Evolutionary conservation across 1,284 basidiomycete species (phyloP), one percentile per base, ranked within the genome.

Genomic region (Quambalaria eucalypti): DNA sequence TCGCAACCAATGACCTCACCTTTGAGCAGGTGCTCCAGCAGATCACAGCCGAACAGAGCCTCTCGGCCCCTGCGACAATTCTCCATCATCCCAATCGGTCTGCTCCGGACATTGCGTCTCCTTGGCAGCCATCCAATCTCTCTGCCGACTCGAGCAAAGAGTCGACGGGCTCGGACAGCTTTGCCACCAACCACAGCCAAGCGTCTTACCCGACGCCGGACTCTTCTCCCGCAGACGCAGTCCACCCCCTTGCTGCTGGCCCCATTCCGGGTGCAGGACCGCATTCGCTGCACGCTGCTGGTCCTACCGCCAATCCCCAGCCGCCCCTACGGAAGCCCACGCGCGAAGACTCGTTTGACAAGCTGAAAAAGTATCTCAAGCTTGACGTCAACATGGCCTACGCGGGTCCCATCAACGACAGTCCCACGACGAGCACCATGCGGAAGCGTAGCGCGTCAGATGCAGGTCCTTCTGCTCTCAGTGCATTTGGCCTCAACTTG

Each of bases 371-470:
- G 31, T 68, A 64, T 47, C 47, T 68, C 30, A 57, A 62, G 19
- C 57, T 68, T 1, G 66, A 68, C 31, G 66, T 68, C 26, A 64
- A 68, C 48, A 68, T 68, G 64, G 66, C 64, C 50, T 68, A 64
- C 39, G 56, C 58, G 42, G 55, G 47, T 26, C 55, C 57, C 44
- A 64, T n/a, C 9, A 48, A 57, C 52, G 64, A 68, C 25, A 62
- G 59, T 12, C 61, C 61, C 2, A 64, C 64, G 8, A 52, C 58
- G 26, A 58, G 57, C 25, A 39, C 16, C 5, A 28, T 42, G 51
- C 59, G 66, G 16, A 68, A 66, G 30, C 54, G 66, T 9, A 55
- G 64, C 55, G 65, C 60, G 30, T 68, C 66, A 26, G 66, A 68
- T 31, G 44, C 64, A 2, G 66, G 66, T 2, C 62, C 64, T n/a